Base-by-base conservation (phyloP, 106 monocot genomes). In the Phalaenopsis aphrodite region DNA sequence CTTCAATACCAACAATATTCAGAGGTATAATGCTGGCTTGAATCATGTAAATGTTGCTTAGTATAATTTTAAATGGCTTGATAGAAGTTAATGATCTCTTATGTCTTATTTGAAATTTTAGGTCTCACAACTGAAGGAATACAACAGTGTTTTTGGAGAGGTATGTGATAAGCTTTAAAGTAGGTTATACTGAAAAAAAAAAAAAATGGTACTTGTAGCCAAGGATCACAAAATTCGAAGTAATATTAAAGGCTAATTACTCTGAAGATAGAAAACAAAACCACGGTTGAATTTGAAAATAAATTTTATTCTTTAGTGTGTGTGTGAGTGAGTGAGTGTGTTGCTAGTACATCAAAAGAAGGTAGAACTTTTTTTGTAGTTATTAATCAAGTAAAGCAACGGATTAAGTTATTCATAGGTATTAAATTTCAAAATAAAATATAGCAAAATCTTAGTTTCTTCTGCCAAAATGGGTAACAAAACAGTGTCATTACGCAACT, bases 1-100 rank as follows among this genome's bases (percentile, higher is more conserved):
- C 83, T 42, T 83, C 83, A 56, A 47, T 83, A 73, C 79, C 89
- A 75, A 76, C 89, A 76, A 89, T 89, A 78, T 89, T 89, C 75
- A 86, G 79, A 80, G 89, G 89, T 89, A 73, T 78, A 3, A 72
- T 56, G 12, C n/a, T 73, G 24, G 38, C 21, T n/a, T 42, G 38
- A 12, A 72, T 8, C 41, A 18, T 17, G 52, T 58, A 48, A 5
- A 73, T 71, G 37, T 4, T 77, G 38, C 15, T 75, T 8, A 46
- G 55, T 55, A 11, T 42, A 16, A 78, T 72, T 69, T 81, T 75
- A 19, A 21, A 18, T 30, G n/a, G 14, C 58, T 45, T 38, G 1
- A 21, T 18, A 23, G 0, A 43, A 74, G 7, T 43, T 47, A 14
- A 18, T 76, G 42, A 48, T 47, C 30, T 67, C 77, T 52, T 45